A percentile compares a stretch with the other conserved stretches of the same genome.
These are phyloP conservation scores for Penicillium macrosclerotiorum DNA, from an alignment of 495 filamentous ascomycete species.

Conservation along the genomic window DNA sequence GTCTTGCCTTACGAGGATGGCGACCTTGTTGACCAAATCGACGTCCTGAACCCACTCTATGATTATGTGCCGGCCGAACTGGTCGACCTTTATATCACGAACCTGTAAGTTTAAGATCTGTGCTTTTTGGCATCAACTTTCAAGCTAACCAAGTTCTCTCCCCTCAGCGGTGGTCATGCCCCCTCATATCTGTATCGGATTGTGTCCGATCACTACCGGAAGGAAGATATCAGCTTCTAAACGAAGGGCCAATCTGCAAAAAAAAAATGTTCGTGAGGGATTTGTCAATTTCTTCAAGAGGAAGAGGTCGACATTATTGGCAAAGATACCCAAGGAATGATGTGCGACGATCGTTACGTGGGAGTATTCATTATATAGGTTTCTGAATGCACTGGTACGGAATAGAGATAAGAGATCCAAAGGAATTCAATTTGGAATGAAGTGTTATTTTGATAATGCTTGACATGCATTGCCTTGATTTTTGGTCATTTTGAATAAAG, in stretches of 20 bases:
- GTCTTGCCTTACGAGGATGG: slow-evolving; percentile 74
- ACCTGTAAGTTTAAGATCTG: slow-evolving; percentile 64
- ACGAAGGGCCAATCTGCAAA: neutral
- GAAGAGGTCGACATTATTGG: slow-evolving; percentile 5
- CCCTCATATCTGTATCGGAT: slow-evolving; percentile 79
- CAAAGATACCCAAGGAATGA: slow-evolving; percentile 28
- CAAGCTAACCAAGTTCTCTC: neutral
- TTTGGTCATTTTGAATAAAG: too few relatives aligned
- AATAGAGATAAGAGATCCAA: slow-evolving; percentile 9
- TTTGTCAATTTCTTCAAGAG: neutral
- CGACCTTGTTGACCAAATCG: slow-evolving; percentile 68
- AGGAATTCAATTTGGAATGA: slow-evolving; percentile 2
- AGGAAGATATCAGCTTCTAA: slow-evolving; percentile 71
- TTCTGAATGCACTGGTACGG: neutral
- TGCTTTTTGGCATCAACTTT: neutral
- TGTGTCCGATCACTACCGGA: slow-evolving; percentile 80
- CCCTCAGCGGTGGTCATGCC: slow-evolving; percentile 68
- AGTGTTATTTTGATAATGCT: too few relatives aligned
- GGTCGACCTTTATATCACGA: slow-evolving; percentile 88
- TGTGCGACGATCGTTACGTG: slow-evolving; percentile 19
- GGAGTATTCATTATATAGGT: slow-evolving; percentile 13
- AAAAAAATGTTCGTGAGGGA: slow-evolving; percentile 2
- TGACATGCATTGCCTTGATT: too few relatives aligned
- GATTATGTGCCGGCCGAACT: slow-evolving; percentile 82
- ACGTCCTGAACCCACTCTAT: slow-evolving; percentile 75